Base-by-base conservation (phyloP, 352 stramenopile genomes). In the Pythium insidiosum region DNA sequence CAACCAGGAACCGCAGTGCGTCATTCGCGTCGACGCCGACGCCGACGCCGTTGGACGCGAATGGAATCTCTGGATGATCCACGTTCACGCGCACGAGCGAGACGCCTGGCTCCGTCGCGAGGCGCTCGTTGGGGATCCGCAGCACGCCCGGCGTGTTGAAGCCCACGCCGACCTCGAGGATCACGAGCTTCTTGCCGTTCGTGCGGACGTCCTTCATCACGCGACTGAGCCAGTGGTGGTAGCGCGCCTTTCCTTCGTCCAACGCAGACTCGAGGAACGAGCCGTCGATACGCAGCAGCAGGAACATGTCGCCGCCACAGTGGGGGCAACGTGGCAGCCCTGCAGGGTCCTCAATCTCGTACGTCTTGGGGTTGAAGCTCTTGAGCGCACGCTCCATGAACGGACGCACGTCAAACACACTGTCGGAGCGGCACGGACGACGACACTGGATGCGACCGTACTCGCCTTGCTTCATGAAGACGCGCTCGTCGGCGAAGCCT, bases 71-170 rank as follows among this genome's bases (percentile, higher is more conserved):
- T 0, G 66, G 47, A 16, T 87, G 56, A 9, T 72, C 47, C 6
- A 50, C 53, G 35, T 89, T 87, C 3, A 89, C 53, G 20, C 76
- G 68, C 10, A 89, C 50, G 35, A 89, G 59, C 15, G 51, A 50
- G 16, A 79, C 71, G n/a, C 63, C 62, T 11, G 74, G 44, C 3
- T 51, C 42, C 7, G 54, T 50, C 4, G 67, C 67, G 39, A 84
- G 44, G 2, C 57, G 56, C 38, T 89, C 73, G 29, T 83, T 66
- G 1, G 73, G 73, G 13, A 83, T 47, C 1, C 73, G 63, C 11
- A 84, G 38, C 11, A 89, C 71, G 2, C 55, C 68, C 0, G 73
- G 77, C 1, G 77, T 89, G 46, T 87, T 89, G 53, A 84, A 87
- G 4, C 77, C 72, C 25, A 65, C 72, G 16, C 77, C 77, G 26